Evolutionary conservation across 208 protist species (phyloP), one percentile per base, ranked within the genome.

Genomic region (Novymonas esmeraldas): DNA sequence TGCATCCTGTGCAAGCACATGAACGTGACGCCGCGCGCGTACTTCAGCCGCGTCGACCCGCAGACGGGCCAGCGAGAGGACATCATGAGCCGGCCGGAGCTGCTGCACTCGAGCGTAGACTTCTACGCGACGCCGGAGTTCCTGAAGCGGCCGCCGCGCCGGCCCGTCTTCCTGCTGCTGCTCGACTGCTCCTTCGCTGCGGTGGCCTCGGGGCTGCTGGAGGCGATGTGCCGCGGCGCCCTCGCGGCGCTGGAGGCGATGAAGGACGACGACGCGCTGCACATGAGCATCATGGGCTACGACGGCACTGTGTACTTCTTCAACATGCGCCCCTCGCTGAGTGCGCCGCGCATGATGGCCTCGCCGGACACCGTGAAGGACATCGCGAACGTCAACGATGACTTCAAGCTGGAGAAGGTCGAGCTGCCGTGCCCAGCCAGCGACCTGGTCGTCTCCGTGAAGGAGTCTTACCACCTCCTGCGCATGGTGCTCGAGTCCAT

Each of bases 81-180:
- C 72, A 38, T 98, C 29, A 51, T 75, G 38, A 57, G 66, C 14
- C 81, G 92, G n/a, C 95, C 94, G n/a, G 95, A 98, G 82, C 84
- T 98, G 34, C 73, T 76, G 51, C 42, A 94, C 68, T 90, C 90
- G 52, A 87, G 79, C 45, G 89, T 97, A 1, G 98, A 99, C 73
- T 94, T 98, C 72, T 77, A 97, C 39, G 97, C 97, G n/a, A 94
- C 98, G 11, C 76, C 81, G 6, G 96, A 99, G 67, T 99, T 99
- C 87, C 87, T 99, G 73, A 66, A 89, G 38, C 79, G 94, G 14
- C 81, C 92, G 13, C 95, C 97, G 36, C 87, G 88, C 64, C 95
- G 96, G 2, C 95, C 97, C 4, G 79, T 78, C n/a, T 98, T 94
- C 64, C 65, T 99, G 54, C 97, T 99, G 44, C 66, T 98, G 61